These are phyloP conservation scores for Striga hermonthica DNA, from an alignment of 305 asterid species.

Conservation along the genomic window DNA sequence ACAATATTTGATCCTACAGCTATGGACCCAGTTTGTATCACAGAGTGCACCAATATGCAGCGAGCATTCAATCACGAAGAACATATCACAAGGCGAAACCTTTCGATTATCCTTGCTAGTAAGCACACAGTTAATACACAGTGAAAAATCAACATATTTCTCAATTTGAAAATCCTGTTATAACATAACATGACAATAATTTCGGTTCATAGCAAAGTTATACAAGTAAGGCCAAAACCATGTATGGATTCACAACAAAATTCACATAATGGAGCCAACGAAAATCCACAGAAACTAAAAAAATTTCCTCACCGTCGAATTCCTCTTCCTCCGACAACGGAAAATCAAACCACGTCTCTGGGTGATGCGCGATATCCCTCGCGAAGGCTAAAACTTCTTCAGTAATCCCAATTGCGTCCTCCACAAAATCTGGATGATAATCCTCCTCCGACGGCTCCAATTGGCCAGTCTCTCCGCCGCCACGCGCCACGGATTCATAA, in stretches of 20 bases:
- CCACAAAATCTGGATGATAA: constrained; percentile 37
- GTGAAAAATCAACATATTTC: too few relatives aligned
- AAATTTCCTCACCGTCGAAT: constrained; percentile 54
- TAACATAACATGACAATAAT: constrained; percentile 11
- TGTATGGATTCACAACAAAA: constrained; percentile 16
- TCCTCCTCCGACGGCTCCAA: constrained; percentile 32
- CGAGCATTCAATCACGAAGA: too few relatives aligned
- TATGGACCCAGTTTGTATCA: not conserved
- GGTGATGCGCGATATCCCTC: constrained; percentile 90
- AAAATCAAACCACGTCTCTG: constrained; percentile 98
- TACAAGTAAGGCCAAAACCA: constrained; percentile 4
- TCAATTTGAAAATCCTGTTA: constrained; percentile 13
- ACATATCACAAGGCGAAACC: too few relatives aligned
- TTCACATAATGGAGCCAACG: not conserved
- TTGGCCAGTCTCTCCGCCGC: constrained; percentile 33
- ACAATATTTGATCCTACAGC: not conserved
- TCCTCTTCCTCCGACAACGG: constrained; percentile 86
- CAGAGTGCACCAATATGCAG: not conserved
- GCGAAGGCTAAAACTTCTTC: constrained; percentile 85
- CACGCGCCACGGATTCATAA: constrained; percentile 32
- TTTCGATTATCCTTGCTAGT: too few relatives aligned
- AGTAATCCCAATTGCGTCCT: constrained; percentile 74
- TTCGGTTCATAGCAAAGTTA: too few relatives aligned
- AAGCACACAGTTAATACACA: too few relatives aligned
- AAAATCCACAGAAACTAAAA: not conserved